Base-by-base conservation (phyloP, 257 asterid species). In the Lavandula angustifolia region DNA sequence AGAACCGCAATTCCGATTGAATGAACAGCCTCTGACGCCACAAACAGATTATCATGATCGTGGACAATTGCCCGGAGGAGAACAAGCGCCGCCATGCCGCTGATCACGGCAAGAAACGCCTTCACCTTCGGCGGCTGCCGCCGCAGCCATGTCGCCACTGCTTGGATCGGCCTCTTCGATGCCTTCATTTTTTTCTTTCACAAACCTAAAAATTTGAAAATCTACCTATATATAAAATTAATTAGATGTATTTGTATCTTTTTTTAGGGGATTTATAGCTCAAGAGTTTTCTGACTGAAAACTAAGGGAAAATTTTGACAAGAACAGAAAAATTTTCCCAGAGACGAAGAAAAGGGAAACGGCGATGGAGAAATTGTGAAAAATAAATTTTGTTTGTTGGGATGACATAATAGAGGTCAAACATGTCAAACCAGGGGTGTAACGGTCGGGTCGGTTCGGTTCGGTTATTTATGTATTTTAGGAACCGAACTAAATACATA, bases 51-150 rank as follows among this genome's bases (percentile, higher is more conserved):
- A 31, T 87, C 95, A 60, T 84, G 95, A 79, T 87, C 95, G 74
- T 85, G 84, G 9, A 87, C 92, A 62, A 87, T 79, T 44, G 78
- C 79, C 6, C 95, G 92, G 31, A 87, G 86, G 65, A 87, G 70
- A 12, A 82, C 87, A 10, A 87, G 83, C 46, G 89, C 79, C 56
- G 84, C 80, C 87, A 87, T 84, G 51, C 87, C 92, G 76, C 82
- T 66, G 12, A 87, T 54, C 10, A 87, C 89, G 22, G 92, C 89
- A 41, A 87, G 83, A 53, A 87, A 84, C 55, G 89, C 89, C 81
- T 87, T 87, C 54, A 87, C 90, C 86, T 87, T 87, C 29, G 92
- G 95, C 67, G 95, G 90, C 51, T 87, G 95, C 67, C 92, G 87
- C 72, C 92, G 81, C 16, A 87, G 81, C 95, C 95, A 87, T 62